Conservation (phyloP, 192 early-diverging fungal species). For the Coemansia sp. region DNA sequence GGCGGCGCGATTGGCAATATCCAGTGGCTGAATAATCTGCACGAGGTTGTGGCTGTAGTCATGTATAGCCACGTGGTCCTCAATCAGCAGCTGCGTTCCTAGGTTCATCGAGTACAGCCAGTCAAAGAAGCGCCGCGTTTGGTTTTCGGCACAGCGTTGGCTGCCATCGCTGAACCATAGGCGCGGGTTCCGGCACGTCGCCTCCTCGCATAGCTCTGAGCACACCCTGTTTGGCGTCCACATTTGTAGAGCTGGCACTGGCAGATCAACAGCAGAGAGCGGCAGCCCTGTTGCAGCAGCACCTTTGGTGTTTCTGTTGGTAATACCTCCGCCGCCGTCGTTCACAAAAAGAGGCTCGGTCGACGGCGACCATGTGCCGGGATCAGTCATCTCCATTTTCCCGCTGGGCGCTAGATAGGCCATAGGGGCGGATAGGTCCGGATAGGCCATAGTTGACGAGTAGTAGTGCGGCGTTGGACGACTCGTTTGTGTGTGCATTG, state of each 20-base stretch:
- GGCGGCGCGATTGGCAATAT: conserved; percentile 52
- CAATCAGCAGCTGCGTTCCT: conserved; percentile 59
- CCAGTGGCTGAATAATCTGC: conserved; percentile 54
- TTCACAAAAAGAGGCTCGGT: background rate
- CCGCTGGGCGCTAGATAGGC: conserved; percentile 45
- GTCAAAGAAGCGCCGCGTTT: conserved; percentile 56
- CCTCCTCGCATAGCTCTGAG: conserved; percentile 39
- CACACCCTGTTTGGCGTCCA: conserved; percentile 40
- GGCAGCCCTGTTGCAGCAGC: conserved; percentile 4
- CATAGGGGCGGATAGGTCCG: conserved; percentile 38
- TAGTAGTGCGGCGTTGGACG: conserved; percentile 12
- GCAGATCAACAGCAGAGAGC: background rate
- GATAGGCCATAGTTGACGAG: conserved; percentile 39
- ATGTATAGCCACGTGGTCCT: conserved; percentile 56
- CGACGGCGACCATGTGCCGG: conserved; percentile 18
- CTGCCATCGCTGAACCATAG: conserved; percentile 47
- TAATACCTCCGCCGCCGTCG: background rate
- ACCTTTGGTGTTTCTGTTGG: background rate
- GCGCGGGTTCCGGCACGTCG: conserved; percentile 39
- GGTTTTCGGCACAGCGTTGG: conserved; percentile 45
- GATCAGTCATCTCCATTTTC: conserved; percentile 50
- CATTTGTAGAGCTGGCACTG: conserved; percentile 19
- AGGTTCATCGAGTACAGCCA: conserved; percentile 60
- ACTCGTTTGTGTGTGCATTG: background rate
- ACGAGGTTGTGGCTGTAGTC: conserved; percentile 56